Evolutionary conservation across 192 early-diverging fungal genomes (phyloP).

Genomic region (Backusella tuberculispora): DNA sequence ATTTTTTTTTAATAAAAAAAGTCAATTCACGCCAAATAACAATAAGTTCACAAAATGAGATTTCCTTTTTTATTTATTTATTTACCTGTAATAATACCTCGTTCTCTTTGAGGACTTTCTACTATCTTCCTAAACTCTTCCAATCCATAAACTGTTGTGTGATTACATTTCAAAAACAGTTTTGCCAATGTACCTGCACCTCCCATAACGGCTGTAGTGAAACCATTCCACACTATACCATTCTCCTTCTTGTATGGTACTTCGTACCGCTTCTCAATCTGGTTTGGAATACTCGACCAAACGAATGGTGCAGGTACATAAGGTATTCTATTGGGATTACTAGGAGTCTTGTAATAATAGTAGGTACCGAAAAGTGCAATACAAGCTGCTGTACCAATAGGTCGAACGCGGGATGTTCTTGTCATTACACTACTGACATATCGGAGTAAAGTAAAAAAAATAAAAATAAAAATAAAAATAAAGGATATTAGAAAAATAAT

Average conservation of each 20-base stretch:
- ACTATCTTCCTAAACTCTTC: constrained; percentile 63
- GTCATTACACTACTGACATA: constrained; percentile 14
- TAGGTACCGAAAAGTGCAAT: not conserved
- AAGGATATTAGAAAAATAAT: not conserved
- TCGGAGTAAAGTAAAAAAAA: not conserved
- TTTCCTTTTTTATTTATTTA: not conserved
- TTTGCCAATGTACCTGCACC: constrained; percentile 38
- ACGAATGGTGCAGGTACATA: constrained; percentile 26
- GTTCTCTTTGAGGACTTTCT: constrained; percentile 54
- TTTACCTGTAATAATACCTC: constrained; percentile 69
- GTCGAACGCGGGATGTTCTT: not conserved
- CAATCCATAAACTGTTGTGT: constrained; percentile 52
- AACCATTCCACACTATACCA: constrained; percentile 34
- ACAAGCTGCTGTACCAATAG: not conserved
- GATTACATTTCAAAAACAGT: constrained; percentile 33
- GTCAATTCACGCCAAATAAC: too few species aligned
- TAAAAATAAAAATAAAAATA: not conserved
- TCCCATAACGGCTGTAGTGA: constrained; percentile 25
- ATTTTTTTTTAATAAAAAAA: not conserved
- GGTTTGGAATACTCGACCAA: constrained; percentile 21
- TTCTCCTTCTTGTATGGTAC: constrained; percentile 2
- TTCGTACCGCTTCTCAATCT: constrained; percentile 15
- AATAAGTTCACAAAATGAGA: too few species aligned
- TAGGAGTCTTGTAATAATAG: constrained; percentile 8
- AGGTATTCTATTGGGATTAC: not conserved